These are phyloP conservation scores for Suillus brevipes DNA, from an alignment of 768 basidiomycete genomes.

Conservation along the genomic window DNA sequence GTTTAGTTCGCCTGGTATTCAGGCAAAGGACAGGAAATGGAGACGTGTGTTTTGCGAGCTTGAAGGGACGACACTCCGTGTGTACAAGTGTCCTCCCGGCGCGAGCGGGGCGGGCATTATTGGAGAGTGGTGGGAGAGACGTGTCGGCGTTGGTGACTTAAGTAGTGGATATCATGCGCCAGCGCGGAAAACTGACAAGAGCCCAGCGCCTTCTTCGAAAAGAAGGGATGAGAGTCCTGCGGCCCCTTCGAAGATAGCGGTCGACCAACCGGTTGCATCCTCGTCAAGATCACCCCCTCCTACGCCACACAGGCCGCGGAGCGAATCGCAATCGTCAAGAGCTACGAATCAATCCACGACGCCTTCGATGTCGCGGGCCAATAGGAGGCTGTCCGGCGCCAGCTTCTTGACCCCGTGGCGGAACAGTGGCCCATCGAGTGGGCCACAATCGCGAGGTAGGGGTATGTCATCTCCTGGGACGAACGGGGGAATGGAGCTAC, in stretches of 20 bases:
- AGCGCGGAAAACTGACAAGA: constrained; percentile 28
- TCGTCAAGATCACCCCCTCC: constrained; percentile 11
- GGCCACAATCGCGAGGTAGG: constrained; percentile 12
- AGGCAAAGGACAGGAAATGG: constrained; percentile 93
- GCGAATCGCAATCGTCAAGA: constrained; percentile 27
- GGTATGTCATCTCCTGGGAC: constrained; percentile 9
- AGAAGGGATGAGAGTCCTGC: constrained; percentile 21
- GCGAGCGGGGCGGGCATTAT: constrained; percentile 50
- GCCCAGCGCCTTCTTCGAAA: constrained; percentile 19
- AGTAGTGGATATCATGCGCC: constrained; percentile 29
- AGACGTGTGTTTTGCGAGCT: constrained; percentile 82
- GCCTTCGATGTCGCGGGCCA: constrained; percentile 17
- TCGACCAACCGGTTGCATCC: constrained; percentile 14
- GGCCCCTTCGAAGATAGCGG: constrained; percentile 18
- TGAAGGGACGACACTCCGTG: constrained; percentile 85
- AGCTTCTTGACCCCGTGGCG: constrained; percentile 32
- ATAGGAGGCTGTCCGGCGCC: constrained; percentile 29
- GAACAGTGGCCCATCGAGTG: constrained; percentile 11
- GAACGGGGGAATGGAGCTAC: constrained; percentile 21
- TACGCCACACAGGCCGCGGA: constrained; percentile 15
- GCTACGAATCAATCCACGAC: constrained; percentile 15
- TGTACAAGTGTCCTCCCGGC: constrained; percentile 58
- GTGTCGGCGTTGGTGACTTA: constrained; percentile 71
- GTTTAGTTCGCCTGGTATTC: constrained; percentile 80
- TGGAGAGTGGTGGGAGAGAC: constrained; percentile 78